These are phyloP conservation scores for Pseudogymnoascus sp. DNA, from an alignment of 2,329 filamentous ascomycete genomes.

Conservation along the genomic window DNA sequence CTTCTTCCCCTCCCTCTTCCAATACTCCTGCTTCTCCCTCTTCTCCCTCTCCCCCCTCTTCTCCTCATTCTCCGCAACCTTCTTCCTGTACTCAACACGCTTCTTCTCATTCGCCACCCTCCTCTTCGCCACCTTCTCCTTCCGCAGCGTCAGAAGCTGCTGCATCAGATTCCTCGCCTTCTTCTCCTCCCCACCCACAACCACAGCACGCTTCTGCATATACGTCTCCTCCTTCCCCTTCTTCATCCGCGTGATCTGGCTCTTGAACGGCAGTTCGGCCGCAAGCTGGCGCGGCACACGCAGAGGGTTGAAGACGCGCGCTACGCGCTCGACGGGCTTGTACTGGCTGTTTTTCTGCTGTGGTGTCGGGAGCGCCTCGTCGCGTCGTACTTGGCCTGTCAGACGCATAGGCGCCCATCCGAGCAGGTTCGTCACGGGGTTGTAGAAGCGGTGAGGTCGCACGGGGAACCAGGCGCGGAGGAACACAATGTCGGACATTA, in stretches of 20 bases:
- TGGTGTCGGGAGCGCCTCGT: constrained; percentile 68
- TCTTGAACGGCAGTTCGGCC: constrained; percentile 83
- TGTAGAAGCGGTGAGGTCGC: constrained; percentile 93
- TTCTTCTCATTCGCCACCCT: constrained; percentile 82
- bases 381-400: constrained; percentile 82
- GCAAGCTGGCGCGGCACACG: constrained; percentile 72
- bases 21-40: constrained; percentile 86
- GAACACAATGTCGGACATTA: constrained; percentile 96
- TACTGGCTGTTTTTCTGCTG: constrained; percentile 81
- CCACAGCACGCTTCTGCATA: constrained; percentile 91
- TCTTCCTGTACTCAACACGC: constrained; percentile 71
- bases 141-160: constrained; percentile 83
- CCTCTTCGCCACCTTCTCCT: constrained; percentile 83
- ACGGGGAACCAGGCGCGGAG: constrained; percentile 94
- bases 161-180: constrained; percentile 83
- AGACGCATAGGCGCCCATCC: constrained; percentile 90
- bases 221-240: constrained; percentile 79
- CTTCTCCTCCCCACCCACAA: constrained; percentile 79
- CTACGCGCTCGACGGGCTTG: constrained; percentile 58
- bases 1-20: constrained; percentile 84
- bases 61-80: constrained; percentile 74
- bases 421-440: constrained; percentile 87
- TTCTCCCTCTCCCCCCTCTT: constrained; percentile 84
- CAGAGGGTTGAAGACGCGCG: constrained; percentile 69
- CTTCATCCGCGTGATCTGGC: constrained; percentile 77